Percentiles rank a stretch among this genome's conserved stretches.
phyloP scores from a whole-genome alignment of 2,329 filamentous ascomycete genomes.

The Xylaria multiplex region DNA sequence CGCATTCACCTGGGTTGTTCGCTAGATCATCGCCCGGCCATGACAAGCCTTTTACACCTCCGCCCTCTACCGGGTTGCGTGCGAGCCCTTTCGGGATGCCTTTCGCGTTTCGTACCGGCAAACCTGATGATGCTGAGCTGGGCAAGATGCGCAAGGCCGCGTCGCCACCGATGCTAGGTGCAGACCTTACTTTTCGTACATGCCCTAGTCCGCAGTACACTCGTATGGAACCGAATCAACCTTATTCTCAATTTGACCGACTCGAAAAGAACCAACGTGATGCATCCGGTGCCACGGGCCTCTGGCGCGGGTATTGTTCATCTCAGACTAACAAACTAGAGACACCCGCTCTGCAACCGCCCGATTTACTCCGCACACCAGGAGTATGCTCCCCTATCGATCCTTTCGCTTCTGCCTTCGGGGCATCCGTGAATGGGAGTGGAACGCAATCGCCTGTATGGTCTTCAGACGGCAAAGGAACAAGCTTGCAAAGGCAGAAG shows the following conservation, averaged over 20 bases:
- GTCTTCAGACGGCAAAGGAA: slow-evolving; percentile 41
- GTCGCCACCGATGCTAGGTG: slow-evolving; percentile 88
- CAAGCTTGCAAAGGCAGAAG: slow-evolving; percentile 54
- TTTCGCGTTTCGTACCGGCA: slow-evolving; percentile 54
- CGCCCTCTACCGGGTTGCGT: slow-evolving; percentile 54
- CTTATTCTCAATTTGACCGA: slow-evolving; percentile 56
- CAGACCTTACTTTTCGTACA: slow-evolving; percentile 80
- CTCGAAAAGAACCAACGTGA: slow-evolving; percentile 63
- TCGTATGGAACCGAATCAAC: slow-evolving; percentile 82
- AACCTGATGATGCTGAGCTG: slow-evolving; percentile 54
- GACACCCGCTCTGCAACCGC: slow-evolving; percentile 57
- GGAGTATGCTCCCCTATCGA: slow-evolving; percentile 55
- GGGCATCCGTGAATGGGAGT: slow-evolving; percentile 52
- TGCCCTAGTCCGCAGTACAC: slow-evolving; percentile 87
- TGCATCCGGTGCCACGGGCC: slow-evolving; percentile 67
- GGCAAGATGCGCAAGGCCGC: slow-evolving; percentile 62
- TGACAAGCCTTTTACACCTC: slow-evolving; percentile 39
- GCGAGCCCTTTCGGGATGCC: slow-evolving; percentile 56
- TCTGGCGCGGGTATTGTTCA: slow-evolving; percentile 81
- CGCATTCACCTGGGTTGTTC: slow-evolving; percentile 42
- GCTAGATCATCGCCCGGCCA: slow-evolving; percentile 38
- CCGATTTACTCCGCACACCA: slow-evolving; percentile 63
- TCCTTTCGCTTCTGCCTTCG: slow-evolving; percentile 56
- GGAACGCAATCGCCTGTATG: slow-evolving; percentile 51
- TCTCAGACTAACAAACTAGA: slow-evolving; percentile 52